These are phyloP conservation scores for Gossypium australe DNA, from an alignment of 345 rosid species.

Conservation along the genomic window DNA sequence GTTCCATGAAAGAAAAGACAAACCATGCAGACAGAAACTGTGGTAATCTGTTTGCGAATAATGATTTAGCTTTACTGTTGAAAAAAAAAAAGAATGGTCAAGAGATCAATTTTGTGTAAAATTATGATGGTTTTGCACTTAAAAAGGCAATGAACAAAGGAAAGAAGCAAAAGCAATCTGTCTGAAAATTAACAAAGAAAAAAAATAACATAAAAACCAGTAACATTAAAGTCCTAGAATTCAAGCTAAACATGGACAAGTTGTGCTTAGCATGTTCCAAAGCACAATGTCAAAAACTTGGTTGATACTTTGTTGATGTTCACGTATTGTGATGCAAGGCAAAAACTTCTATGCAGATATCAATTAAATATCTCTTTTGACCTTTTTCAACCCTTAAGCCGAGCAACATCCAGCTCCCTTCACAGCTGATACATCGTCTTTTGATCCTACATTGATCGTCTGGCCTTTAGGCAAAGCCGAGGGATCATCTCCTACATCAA, in stretches of 20 bases:
- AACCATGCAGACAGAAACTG: too few relatives aligned
- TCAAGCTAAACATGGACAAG: background rate
- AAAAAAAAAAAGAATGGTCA: too few relatives aligned
- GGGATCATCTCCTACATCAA: constrained; percentile 74
- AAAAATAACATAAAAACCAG: constrained; percentile 1
- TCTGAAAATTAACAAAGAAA: constrained; percentile 2
- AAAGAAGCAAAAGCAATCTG: background rate
- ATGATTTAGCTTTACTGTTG: too few relatives aligned
- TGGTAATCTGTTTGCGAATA: too few relatives aligned
- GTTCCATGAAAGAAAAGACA: too few relatives aligned
- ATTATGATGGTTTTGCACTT: constrained; percentile 11
- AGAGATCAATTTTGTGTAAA: background rate
- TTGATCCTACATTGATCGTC: constrained; percentile 53
- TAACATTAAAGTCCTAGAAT: constrained; percentile 7
- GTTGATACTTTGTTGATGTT: constrained; percentile 1
- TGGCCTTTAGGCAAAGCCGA: constrained; percentile 83
- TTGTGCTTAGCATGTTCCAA: background rate
- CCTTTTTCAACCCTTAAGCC: constrained; percentile 19
- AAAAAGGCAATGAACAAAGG: background rate
- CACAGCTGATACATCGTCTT: constrained; percentile 79
- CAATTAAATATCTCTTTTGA: background rate
- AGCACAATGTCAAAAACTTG: constrained; percentile 2
- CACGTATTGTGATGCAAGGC: background rate
- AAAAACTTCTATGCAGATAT: constrained; percentile 13
- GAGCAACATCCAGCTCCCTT: constrained; percentile 80